A percentile compares a stretch with the other conserved stretches of the same genome.
Evolutionary conservation across 2,329 filamentous ascomycete genomes (phyloP).

Genomic region (Aspergillus viridinutans): DNA sequence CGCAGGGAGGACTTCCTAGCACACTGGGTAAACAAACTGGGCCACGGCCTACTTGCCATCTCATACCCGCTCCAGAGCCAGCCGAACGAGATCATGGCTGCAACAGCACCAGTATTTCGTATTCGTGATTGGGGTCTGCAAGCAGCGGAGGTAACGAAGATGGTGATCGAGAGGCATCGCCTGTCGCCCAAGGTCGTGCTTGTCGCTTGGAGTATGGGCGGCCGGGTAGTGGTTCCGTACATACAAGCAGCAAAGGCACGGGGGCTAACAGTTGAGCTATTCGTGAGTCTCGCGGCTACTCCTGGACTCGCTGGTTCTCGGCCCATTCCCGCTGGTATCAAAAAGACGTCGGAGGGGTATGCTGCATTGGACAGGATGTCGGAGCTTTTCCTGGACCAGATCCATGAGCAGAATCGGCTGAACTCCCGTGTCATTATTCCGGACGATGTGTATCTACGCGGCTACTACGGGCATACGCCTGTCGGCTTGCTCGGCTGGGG

Average conservation of each 20-base stretch:
- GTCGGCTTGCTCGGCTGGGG: neutral
- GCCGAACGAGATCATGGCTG: neutral
- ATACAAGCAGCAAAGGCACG: neutral
- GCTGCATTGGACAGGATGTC: neutral
- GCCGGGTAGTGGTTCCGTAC: neutral
- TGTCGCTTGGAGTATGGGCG: neutral
- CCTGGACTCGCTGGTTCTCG: neutral
- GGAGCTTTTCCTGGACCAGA: neutral
- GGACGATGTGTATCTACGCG: neutral
- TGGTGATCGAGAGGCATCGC: neutral
- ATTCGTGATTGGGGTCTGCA: neutral
- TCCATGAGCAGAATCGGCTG: neutral
- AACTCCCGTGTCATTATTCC: neutral
- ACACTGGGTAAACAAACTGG: neutral
- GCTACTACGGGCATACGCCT: neutral
- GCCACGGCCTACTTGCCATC: neutral
- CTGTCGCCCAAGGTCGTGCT: neutral
- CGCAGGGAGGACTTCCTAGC: neutral
- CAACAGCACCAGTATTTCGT: neutral
- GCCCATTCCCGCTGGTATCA: neutral
- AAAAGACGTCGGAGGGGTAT: neutral
- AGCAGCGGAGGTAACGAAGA: neutral
- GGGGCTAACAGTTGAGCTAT: neutral
- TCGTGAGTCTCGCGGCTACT: neutral
- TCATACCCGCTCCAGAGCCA: neutral